Conservation (phyloP, 2,329 filamentous ascomycete genomes). For the Rutstroemia sp. region DNA sequence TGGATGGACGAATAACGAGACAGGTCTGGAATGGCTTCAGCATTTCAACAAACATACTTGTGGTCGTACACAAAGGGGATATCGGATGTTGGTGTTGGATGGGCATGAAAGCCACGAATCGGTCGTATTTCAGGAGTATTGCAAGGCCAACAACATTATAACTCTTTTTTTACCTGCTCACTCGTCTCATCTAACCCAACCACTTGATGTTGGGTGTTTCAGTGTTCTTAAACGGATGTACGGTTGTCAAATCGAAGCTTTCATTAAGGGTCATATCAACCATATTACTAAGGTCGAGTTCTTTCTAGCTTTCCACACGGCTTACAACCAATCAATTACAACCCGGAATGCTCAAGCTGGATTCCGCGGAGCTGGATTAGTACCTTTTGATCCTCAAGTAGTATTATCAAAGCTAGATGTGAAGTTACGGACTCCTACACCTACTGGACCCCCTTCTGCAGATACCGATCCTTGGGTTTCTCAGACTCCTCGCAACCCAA, state of each 20-base stretch:
- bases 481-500: too few species aligned
- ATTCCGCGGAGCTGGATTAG: slow-evolving; percentile 23
- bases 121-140: slow-evolving; percentile 13
- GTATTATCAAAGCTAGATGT: slow-evolving; percentile 30
- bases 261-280: slow-evolving; percentile 26
- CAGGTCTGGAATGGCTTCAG: too few species aligned
- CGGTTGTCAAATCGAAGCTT: slow-evolving; percentile 23
- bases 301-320: slow-evolving; percentile 23
- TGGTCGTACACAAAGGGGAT: not conserved
- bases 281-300: slow-evolving; percentile 28
- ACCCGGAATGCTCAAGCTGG: slow-evolving; percentile 23
- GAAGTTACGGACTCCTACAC: slow-evolving; percentile 19
- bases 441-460: not conserved
- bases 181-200: slow-evolving; percentile 34
- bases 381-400: slow-evolving; percentile 17
- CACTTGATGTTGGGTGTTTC: slow-evolving; percentile 34
- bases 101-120: slow-evolving; percentile 7
- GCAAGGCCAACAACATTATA: slow-evolving; percentile 31
- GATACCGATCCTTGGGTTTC: too few species aligned
- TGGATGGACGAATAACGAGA: slow-evolving; percentile 31
- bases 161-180: slow-evolving; percentile 17
- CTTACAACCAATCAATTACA: slow-evolving; percentile 22
- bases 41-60: slow-evolving; percentile 10
- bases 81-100: slow-evolving; percentile 12
- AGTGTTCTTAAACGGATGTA: slow-evolving; percentile 30